These are phyloP conservation scores for Emericellopsis cladophorae DNA, from an alignment of 2,329 filamentous ascomycete species.

Conservation along the genomic window DNA sequence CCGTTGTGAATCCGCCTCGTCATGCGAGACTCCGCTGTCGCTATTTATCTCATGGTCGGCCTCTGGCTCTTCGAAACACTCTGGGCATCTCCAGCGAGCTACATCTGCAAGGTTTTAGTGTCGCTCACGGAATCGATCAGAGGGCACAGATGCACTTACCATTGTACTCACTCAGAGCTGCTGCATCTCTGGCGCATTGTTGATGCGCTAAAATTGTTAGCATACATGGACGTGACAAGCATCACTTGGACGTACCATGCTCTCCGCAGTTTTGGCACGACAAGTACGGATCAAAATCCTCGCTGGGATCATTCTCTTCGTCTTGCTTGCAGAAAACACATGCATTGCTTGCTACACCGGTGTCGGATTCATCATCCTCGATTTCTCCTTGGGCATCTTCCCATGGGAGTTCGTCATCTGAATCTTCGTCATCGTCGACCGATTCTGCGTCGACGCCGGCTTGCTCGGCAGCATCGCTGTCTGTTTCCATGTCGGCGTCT, in stretches of 20 bases:
- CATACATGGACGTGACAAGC: conserved; percentile 8
- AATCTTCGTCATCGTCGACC: conserved; percentile 40
- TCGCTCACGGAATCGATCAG: neutral
- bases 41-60: conserved; percentile 16
- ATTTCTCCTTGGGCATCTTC: conserved; percentile 25
- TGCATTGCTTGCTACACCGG: conserved; percentile 30
- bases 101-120: conserved; percentile 16
- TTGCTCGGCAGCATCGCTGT: conserved; percentile 29
- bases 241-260: conserved; percentile 50
- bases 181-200: conserved; percentile 69
- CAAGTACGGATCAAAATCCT: conserved; percentile 70
- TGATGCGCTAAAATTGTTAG: conserved; percentile 62
- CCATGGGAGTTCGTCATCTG: conserved; percentile 23
- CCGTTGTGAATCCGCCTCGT: too few species aligned
- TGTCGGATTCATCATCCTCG: conserved; percentile 41
- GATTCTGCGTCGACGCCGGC: conserved; percentile 38
- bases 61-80: conserved; percentile 24
- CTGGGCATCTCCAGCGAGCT: conserved; percentile 37
- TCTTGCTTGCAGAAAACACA: conserved; percentile 70
- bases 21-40: conserved; percentile 29
- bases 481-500: conserved; percentile 21
- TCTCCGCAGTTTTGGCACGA: conserved; percentile 68
- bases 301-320: conserved; percentile 70
- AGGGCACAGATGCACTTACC: conserved; percentile 10
- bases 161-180: conserved; percentile 19